Evolutionary conservation across 805 yeast genomes (phyloP).

Genomic region (Starmerella scarabaei): DNA sequence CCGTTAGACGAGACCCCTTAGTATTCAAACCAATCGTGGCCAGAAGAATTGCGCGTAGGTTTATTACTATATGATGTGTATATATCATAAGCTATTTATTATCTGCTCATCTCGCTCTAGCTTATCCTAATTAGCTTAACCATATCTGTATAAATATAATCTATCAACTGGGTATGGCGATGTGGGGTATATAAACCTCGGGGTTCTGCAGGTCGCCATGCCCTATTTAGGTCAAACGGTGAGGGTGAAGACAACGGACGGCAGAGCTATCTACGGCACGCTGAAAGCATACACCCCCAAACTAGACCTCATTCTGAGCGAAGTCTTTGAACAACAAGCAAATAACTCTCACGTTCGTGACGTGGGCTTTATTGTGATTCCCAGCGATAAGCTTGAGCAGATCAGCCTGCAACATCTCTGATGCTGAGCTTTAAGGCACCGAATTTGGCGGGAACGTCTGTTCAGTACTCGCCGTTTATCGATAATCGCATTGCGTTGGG

Average conservation of each 20-base stretch:
- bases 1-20: constrained; percentile 1
- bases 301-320: constrained; percentile 26
- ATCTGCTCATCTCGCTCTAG: no score
- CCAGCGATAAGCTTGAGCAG: constrained; percentile 22
- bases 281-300: constrained; percentile 24
- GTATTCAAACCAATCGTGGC: constrained; percentile 4
- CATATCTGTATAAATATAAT: no score
- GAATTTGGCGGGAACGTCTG: constrained; percentile 78
- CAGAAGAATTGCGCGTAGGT: not conserved
- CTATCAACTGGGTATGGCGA: no score
- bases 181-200: no score
- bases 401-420: constrained; percentile 20
- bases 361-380: constrained; percentile 28
- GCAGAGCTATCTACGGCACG: constrained; percentile 26
- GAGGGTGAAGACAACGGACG: constrained; percentile 25
- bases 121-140: no score
- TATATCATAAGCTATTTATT: no score
- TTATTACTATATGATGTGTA: no score
- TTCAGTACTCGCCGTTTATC: constrained; percentile 80
- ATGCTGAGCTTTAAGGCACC: constrained; percentile 49
- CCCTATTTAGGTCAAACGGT: constrained; percentile 19
- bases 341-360: constrained; percentile 17
- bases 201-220: no score
- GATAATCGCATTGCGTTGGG: constrained; percentile 87
- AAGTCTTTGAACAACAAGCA: constrained; percentile 25